Base-by-base conservation (phyloP, 257 asterid genomes). In the Penstemon barbatus region DNA sequence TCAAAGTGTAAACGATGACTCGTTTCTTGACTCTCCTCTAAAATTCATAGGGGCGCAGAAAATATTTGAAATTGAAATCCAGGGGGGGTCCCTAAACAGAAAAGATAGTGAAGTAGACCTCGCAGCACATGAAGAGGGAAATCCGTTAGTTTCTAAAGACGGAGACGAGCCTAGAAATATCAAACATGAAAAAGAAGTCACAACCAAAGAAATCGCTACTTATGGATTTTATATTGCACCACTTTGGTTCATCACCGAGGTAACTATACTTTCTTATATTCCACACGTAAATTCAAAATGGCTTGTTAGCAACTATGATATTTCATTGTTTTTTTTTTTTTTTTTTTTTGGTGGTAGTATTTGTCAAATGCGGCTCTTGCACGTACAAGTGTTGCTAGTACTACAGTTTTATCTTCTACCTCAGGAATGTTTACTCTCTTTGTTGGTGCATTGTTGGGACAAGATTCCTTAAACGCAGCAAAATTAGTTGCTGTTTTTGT, bases 381-480 rank as follows among this genome's bases (percentile, higher is more conserved):
- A 66, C 96, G 92, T 59, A 89, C 97, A n/a, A 94, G 97, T 63
- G 99, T 94, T 75, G 97, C 99, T 63, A 94, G 97, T 74, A 91
- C 99, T 36, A 94, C 99, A 3, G 96, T 94, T 63, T 80, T 94
- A 71, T 94, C 99, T 49, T 91, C 99, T 57, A 94, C 99, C 38
- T 91, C 99, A 11, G 99, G 99, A 59, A 73, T 94, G 74, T 94
- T 94, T 78, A 94, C 99, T 60, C 97, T 94, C 63, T 94, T 94
- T 62, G 72, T 94, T 48, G 93, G 97, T 79, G 96, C 95, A 49
- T 83, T 83, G 77, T 69, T 94, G 88, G 99, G 99, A 48, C 90
- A 94, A 86, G 99, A 94, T 74, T 80, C 97, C 53, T 77, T 94
- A 66, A 91, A 80, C 69, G 52, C 83, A 42, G 83, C 97, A 15